Evolutionary conservation across 225 moss, liverwort and hornwort genomes (phyloP).

Genomic region (Sphagnum tenellum): DNA sequence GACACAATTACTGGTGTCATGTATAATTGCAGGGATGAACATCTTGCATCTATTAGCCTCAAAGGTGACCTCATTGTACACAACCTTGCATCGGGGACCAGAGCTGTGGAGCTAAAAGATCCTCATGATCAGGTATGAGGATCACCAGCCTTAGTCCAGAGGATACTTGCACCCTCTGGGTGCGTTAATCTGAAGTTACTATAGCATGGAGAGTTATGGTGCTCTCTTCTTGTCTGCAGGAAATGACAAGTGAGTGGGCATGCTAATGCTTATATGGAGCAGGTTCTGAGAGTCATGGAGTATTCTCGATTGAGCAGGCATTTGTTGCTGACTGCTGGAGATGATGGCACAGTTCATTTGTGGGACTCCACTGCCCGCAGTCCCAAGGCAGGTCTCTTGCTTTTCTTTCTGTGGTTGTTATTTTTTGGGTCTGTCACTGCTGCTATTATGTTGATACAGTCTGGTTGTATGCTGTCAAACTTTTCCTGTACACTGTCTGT

Average conservation of each 20-base stretch:
- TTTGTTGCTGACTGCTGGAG: slow-evolving; percentile 93
- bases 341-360: slow-evolving; percentile 95
- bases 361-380: slow-evolving; percentile 98
- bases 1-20: slow-evolving; percentile 95
- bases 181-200: slow-evolving; percentile 14
- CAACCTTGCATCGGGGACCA: slow-evolving; percentile 90
- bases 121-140: slow-evolving; percentile 79
- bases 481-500: no score
- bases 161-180: no score
- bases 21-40: slow-evolving; percentile 96
- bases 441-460: no score
- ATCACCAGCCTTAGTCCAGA: not conserved
- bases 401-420: slow-evolving; percentile 22
- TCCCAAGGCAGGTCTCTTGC: slow-evolving; percentile 94
- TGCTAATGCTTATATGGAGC: slow-evolving; percentile 56
- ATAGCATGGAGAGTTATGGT: slow-evolving; percentile 2
- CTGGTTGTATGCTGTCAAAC: no score
- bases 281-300: slow-evolving; percentile 99
- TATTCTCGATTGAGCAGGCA: slow-evolving; percentile 99
- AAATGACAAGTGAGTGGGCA: slow-evolving; percentile 45
- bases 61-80: slow-evolving; percentile 95
- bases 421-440: no score
- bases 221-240: slow-evolving; percentile 23
- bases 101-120: slow-evolving; percentile 95
- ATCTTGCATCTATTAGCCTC: slow-evolving; percentile 92